Conservation (phyloP, 331 rosid genomes). For the Prunus yedoensis region DNA sequence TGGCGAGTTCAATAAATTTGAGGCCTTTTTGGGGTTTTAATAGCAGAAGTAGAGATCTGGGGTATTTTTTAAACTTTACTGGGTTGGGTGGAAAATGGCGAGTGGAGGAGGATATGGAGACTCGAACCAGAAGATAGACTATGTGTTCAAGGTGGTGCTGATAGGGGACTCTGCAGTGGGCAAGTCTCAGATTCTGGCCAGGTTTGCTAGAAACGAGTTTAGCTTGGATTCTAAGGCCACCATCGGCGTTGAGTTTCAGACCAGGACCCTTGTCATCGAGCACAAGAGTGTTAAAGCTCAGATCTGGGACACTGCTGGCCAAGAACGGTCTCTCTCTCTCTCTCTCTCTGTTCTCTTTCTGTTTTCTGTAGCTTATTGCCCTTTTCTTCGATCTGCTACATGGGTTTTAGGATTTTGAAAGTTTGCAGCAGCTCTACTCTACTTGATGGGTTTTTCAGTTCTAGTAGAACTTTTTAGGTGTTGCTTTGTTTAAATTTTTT, state of each 20-base stretch:
- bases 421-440: neutral
- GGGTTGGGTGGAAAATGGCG: constrained; percentile 48
- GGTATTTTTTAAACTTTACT: neutral
- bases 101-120: constrained; percentile 72
- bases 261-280: constrained; percentile 78
- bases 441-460: neutral
- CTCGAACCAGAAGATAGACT: constrained; percentile 84
- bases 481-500: neutral
- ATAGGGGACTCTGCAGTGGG: constrained; percentile 99
- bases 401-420: neutral
- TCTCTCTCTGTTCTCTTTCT: neutral
- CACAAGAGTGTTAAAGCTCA: constrained; percentile 98
- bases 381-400: neutral
- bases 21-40: neutral
- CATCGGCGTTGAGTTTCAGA: constrained; percentile 97
- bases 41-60: neutral
- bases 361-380: neutral
- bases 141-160: constrained; percentile 94
- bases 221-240: constrained; percentile 96
- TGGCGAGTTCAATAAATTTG: neutral
- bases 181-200: constrained; percentile 86
- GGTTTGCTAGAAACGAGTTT: constrained; percentile 94
- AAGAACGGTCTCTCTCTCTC: constrained; percentile 64
- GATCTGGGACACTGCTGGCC: constrained; percentile 99
- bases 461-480: neutral